Conservation (phyloP, 106 monocot species). For the Dendrobium chrysotoxum region DNA sequence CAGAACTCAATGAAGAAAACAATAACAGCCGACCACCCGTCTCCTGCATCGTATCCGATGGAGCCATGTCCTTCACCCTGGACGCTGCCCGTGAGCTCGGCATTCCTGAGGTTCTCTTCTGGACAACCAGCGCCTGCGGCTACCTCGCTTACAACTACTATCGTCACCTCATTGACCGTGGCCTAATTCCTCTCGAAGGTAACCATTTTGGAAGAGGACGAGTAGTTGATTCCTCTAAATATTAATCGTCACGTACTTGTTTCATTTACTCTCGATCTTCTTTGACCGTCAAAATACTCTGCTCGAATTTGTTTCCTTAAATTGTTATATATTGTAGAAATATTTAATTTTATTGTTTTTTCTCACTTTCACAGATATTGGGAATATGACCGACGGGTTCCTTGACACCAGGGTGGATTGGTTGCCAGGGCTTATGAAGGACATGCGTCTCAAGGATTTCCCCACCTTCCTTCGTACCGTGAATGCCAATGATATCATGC, state of each 20-base stretch:
- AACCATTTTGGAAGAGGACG: background rate
- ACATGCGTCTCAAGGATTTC: background rate
- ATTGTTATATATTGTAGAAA: too few relatives aligned
- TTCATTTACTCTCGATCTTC: too few relatives aligned
- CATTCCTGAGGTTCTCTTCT: conserved; percentile 15
- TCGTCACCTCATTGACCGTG: background rate
- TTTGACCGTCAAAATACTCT: too few relatives aligned
- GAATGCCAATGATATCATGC: conserved; percentile 3
- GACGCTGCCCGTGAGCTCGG: conserved; percentile 18
- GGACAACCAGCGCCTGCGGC: conserved; percentile 26
- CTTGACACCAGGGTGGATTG: too few relatives aligned
- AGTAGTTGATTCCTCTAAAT: too few relatives aligned
- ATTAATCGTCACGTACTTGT: too few relatives aligned
- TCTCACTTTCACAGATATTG: too few relatives aligned
- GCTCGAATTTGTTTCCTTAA: too few relatives aligned
- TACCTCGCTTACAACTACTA: conserved; percentile 12
- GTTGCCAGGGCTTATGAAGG: too few relatives aligned
- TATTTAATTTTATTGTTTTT: too few relatives aligned
- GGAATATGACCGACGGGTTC: too few relatives aligned
- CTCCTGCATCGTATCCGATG: conserved; percentile 20
- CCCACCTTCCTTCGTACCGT: conserved; percentile 6
- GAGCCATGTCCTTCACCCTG: conserved; percentile 19
- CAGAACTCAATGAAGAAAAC: background rate
- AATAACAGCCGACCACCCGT: background rate
- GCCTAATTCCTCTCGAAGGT: conserved; percentile 5